Conservation (phyloP, 257 asterid species). For the Jasminum sambac region DNA sequence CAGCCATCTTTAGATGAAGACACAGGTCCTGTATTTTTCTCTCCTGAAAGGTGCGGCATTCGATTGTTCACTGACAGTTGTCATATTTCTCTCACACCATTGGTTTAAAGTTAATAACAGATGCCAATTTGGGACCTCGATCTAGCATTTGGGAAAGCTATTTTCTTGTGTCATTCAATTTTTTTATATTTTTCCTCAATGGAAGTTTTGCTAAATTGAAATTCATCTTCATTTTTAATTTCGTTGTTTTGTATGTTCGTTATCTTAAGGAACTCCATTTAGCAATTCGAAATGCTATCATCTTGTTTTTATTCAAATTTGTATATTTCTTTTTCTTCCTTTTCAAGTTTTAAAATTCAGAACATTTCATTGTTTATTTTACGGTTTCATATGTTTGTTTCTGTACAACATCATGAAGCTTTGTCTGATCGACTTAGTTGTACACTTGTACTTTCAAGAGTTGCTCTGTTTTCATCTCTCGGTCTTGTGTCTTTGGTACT, state of each 20-base stretch:
- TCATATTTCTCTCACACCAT: slow-evolving; percentile 21
- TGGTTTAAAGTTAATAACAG: slow-evolving; percentile 11
- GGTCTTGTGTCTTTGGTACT: slow-evolving; percentile 3
- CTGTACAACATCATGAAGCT: slow-evolving; percentile 14
- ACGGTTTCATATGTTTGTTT: slow-evolving; percentile 17
- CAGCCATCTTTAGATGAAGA: slow-evolving; percentile 66
- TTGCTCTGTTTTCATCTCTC: background rate
- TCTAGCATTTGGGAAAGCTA: slow-evolving; percentile 12
- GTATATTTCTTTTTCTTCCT: background rate
- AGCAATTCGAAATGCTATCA: slow-evolving; percentile 16
- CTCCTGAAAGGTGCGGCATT: slow-evolving; percentile 73
- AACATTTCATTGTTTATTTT: slow-evolving; percentile 8
- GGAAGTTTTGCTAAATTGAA: too few species aligned
- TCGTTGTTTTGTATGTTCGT: too few species aligned
- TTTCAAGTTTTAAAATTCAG: slow-evolving; percentile 8
- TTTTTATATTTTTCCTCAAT: background rate
- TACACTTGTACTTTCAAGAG: slow-evolving; percentile 6
- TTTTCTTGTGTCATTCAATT: slow-evolving; percentile 1
- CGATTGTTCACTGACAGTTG: slow-evolving; percentile 8
- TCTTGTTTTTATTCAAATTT: slow-evolving; percentile 8
- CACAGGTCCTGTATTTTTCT: slow-evolving; percentile 61
- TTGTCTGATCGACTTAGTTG: slow-evolving; percentile 10
- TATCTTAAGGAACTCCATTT: too few species aligned
- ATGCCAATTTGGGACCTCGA: slow-evolving; percentile 6
- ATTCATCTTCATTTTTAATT: too few species aligned